Percentiles rank a stretch among this genome's conserved stretches.
Evolutionary conservation across 805 yeast species (phyloP).

Genomic region (Deakozyma indianensis): DNA sequence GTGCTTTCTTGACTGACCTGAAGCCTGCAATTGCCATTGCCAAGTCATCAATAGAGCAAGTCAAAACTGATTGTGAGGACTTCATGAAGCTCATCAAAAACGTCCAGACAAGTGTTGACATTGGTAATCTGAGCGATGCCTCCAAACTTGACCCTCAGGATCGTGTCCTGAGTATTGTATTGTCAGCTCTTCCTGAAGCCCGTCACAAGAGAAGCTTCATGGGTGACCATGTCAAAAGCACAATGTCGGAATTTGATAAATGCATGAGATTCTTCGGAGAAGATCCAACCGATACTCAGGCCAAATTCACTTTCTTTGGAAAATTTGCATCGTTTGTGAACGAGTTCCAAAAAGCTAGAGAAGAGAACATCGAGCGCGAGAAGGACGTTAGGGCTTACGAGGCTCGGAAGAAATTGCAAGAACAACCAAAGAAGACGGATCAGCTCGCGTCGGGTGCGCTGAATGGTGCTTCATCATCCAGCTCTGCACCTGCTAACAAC

Average conservation of each 20-base stretch:
- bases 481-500: conserved; percentile 25
- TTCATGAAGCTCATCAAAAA: conserved; percentile 49
- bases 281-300: conserved; percentile 52
- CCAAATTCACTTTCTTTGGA: conserved; percentile 56
- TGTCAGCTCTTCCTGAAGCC: conserved; percentile 62
- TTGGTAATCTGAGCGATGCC: conserved; percentile 77
- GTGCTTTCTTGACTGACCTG: conserved; percentile 61
- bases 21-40: conserved; percentile 43
- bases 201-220: conserved; percentile 52
- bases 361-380: conserved; percentile 67
- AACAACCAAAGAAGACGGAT: conserved; percentile 27
- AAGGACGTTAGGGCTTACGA: conserved; percentile 70
- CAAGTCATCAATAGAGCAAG: conserved; percentile 69
- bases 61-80: conserved; percentile 56
- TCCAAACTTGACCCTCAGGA: conserved; percentile 74
- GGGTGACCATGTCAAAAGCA: conserved; percentile 45
- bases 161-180: conserved; percentile 43
- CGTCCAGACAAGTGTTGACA: conserved; percentile 57
- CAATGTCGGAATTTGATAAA: conserved; percentile 49
- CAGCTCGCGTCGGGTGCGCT: conserved; percentile 10
- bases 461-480: conserved; percentile 6
- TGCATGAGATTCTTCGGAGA: conserved; percentile 87
- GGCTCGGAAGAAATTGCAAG: conserved; percentile 51
- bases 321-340: conserved; percentile 67
- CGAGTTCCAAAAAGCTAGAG: conserved; percentile 67